A percentile compares a stretch with the other conserved stretches of the same genome.
These are phyloP conservation scores for Jamesozyma spencerorum DNA, from an alignment of 805 yeast genomes.

Conservation along the genomic window DNA sequence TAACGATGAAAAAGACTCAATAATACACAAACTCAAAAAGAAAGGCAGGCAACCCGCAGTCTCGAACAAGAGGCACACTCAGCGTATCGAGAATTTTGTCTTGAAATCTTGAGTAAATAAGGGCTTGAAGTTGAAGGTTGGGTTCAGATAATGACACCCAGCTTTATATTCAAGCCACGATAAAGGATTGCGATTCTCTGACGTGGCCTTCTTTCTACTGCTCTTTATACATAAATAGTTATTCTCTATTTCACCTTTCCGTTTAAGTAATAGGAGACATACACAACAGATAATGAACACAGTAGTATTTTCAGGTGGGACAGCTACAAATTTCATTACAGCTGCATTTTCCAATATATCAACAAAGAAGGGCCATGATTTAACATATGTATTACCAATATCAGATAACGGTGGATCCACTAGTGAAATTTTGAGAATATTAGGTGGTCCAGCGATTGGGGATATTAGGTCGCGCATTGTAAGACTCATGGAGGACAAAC, in stretches of 20 bases:
- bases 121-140: too few species aligned
- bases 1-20: neutral
- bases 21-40: neutral
- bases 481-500: slow-evolving; percentile 52
- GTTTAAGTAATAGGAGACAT: too few species aligned
- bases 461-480: slow-evolving; percentile 79
- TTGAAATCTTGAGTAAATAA: too few species aligned
- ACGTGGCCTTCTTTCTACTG: too few species aligned
- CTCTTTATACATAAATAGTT: too few species aligned
- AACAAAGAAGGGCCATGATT: slow-evolving; percentile 7
- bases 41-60: neutral
- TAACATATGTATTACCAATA: slow-evolving; percentile 62
- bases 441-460: slow-evolving; percentile 95
- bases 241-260: too few species aligned
- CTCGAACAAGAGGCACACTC: too few species aligned
- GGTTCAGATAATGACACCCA: too few species aligned
- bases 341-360: slow-evolving; percentile 46
- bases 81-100: too few species aligned
- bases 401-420: slow-evolving; percentile 95
- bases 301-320: slow-evolving; percentile 65
- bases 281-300: slow-evolving; percentile 26
- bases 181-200: too few species aligned
- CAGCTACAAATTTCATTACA: slow-evolving; percentile 77
- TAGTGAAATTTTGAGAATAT: slow-evolving; percentile 71
- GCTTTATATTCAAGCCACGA: too few species aligned